Percentiles rank a stretch among this genome's conserved stretches.
phyloP scores from a whole-genome alignment of 257 asterid genomes.

The Solanum gracilifrons region DNA sequence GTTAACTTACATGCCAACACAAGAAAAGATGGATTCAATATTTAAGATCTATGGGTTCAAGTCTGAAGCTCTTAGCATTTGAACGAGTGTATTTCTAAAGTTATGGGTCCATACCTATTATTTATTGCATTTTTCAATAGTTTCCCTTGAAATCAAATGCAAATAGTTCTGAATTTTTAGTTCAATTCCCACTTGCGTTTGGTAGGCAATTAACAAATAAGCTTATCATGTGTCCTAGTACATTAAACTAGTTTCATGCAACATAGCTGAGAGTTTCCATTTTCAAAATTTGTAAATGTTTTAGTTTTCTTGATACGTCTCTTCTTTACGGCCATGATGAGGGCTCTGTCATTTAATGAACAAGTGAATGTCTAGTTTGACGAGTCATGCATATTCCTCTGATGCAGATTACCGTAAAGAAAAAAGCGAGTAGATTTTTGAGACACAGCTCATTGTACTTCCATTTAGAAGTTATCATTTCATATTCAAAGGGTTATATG shows the following conservation, averaged over 20 bases:
- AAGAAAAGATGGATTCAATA: no score
- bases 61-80: no score
- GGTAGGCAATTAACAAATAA: background rate
- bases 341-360: constrained; percentile 19
- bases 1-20: no score
- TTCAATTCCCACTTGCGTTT: background rate
- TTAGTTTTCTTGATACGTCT: background rate
- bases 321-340: constrained; percentile 12
- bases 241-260: no score
- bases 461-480: background rate
- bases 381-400: constrained; percentile 35
- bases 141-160: background rate
- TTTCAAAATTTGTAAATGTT: background rate
- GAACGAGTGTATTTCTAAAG: no score
- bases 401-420: constrained; percentile 20
- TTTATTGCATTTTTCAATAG: background rate
- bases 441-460: background rate
- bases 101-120: no score
- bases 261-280: no score
- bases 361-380: constrained; percentile 51
- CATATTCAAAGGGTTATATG: background rate
- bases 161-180: background rate
- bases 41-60: no score
- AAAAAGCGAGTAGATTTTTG: background rate
- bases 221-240: background rate